Evolutionary conservation across 176 grass and related monocot genomes (phyloP).

Genomic region (Oryza australiensis): DNA sequence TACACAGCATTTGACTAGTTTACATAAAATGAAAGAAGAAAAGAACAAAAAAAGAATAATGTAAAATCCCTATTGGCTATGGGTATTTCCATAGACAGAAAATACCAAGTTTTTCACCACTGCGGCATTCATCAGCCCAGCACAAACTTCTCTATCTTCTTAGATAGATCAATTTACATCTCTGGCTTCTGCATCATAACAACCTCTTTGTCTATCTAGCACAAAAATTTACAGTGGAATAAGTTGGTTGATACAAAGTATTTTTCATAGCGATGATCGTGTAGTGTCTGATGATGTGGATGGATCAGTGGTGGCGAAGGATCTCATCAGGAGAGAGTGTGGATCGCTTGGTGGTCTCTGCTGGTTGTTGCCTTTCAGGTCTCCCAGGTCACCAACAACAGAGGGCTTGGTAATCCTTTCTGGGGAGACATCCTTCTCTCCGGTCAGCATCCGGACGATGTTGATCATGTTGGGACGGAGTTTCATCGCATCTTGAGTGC

Average conservation of each 20-base stretch:
- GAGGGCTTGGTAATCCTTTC: slow-evolving; percentile 68
- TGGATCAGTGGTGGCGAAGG: slow-evolving; percentile 25
- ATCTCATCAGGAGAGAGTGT: slow-evolving; percentile 1
- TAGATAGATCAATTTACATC: neutral
- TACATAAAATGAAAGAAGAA: neutral
- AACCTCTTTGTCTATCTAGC: neutral
- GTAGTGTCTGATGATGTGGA: slow-evolving; percentile 37
- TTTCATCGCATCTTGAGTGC: slow-evolving; percentile 77
- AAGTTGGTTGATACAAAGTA: neutral
- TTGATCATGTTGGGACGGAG: slow-evolving; percentile 66
- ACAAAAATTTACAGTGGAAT: slow-evolving; percentile 8
- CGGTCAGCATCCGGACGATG: slow-evolving; percentile 57
- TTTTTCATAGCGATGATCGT: slow-evolving; percentile 28
- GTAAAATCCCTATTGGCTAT: neutral
- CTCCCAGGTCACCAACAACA: slow-evolving; percentile 50
- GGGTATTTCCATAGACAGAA: neutral
- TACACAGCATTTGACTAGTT: neutral
- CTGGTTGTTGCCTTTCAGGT: slow-evolving; percentile 44
- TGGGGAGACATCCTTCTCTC: slow-evolving; percentile 47
- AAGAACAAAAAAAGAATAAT: neutral
- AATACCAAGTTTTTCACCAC: neutral
- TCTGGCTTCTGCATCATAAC: slow-evolving; percentile 12
- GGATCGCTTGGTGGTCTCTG: neutral
- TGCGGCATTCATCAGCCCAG: neutral
- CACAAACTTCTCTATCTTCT: neutral